Evolutionary conservation across 805 yeast genomes (phyloP), one percentile per base, ranked within the genome.

Genomic region (Pichia eremophila): DNA sequence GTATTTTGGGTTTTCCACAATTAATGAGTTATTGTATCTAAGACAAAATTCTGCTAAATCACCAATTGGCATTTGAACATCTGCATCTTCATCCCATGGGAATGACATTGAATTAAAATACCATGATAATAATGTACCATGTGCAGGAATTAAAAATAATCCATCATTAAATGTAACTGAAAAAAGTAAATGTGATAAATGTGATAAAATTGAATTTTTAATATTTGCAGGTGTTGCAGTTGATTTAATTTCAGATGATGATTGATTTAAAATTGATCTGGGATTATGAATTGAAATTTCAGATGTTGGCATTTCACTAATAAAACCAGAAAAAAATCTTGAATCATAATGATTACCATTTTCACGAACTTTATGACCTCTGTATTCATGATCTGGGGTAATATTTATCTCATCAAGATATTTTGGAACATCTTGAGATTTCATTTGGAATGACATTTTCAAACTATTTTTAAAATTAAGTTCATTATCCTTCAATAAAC

Each of bases 291-390:
- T 37, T 39, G 50, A 47, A 32, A 46, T 28, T 29, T 43, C 46
- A 2, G 53, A 43, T 14, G 36, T n/a, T 15, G 54, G 53, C 44
- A 49, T 52, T 57, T 65, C 75, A 18, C 75, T 68, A 51, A 66
- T 60, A 59, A 69, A 64, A 44, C 81, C 83, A 51, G 72, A 72
- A 65, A 77, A 80, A 51, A 81, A 81, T 46, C 83, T 62, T 69
- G 72, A 73, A 57, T 81, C 85, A 53, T 77, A 76, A 58, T 80
- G 85, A 59, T 72, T 71, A 25, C 80, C 79, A 52, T 70, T 67
- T 52, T 72, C 76, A 14, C 58, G 55, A 32, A 64, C 55, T 48
- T 61, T 62, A 43, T 63, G 64, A 37, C 62, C 66, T 34, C 63
- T 52, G 46, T 51, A 47, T 17, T 12, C 44, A 19, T 46, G 46